Conservation (phyloP, 352 stramenopile genomes). For the Pythium aristosporum region DNA sequence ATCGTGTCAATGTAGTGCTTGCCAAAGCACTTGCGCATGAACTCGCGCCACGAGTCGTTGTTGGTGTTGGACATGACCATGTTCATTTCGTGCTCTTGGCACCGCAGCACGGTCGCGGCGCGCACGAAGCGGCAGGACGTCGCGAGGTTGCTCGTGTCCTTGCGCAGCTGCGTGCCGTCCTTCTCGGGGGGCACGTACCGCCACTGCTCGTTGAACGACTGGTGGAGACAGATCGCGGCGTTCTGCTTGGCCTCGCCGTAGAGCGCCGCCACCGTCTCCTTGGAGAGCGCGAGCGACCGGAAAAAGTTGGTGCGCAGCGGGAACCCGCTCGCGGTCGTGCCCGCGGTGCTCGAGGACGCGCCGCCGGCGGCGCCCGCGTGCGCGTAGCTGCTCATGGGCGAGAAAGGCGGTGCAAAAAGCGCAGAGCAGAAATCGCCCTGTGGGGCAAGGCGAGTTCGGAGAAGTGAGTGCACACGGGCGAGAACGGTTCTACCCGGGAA, state of each 20-base stretch:
- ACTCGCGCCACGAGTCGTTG: slow-evolving; percentile 73
- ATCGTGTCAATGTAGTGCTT: slow-evolving; percentile 77
- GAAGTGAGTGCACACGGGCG: slow-evolving; percentile 18
- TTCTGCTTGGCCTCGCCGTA: slow-evolving; percentile 54
- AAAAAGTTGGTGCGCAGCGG: slow-evolving; percentile 75
- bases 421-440: slow-evolving; percentile 4
- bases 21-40: slow-evolving; percentile 72
- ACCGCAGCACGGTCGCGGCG: slow-evolving; percentile 65
- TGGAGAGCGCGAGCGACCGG: slow-evolving; percentile 55
- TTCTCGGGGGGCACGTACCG: slow-evolving; percentile 78
- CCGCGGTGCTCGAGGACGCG: not conserved
- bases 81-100: slow-evolving; percentile 73
- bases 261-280: slow-evolving; percentile 56
- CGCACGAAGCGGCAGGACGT: slow-evolving; percentile 66
- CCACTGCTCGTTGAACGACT: slow-evolving; percentile 83
- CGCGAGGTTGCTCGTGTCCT: slow-evolving; percentile 78
- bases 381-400: slow-evolving; percentile 23
- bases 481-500: slow-evolving; percentile 10
- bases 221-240: slow-evolving; percentile 53
- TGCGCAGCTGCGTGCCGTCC: slow-evolving; percentile 76
- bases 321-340: slow-evolving; percentile 33
- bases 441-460: slow-evolving; percentile 20
- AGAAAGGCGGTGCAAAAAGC: not conserved
- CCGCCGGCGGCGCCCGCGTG: not conserved
- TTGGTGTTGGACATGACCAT: slow-evolving; percentile 68